Percentiles rank a stretch among this genome's conserved stretches.
Evolutionary conservation across 108 stramenopile genomes (phyloP).

Genomic region (Conticribra guillardii): DNA sequence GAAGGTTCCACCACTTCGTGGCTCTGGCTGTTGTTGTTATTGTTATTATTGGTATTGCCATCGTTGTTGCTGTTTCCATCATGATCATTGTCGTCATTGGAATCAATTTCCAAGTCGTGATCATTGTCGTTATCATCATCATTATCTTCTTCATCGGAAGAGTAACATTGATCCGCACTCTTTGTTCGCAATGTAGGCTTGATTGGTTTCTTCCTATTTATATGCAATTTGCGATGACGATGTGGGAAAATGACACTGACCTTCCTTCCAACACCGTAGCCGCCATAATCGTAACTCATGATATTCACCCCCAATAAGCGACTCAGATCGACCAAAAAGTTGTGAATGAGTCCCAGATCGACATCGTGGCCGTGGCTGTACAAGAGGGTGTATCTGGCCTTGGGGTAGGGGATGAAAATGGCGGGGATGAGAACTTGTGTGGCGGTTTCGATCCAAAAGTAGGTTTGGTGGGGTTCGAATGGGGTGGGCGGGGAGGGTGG

Average conservation of each 20-base stretch:
- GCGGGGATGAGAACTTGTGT: constrained; percentile 16
- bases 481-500: constrained; percentile 38
- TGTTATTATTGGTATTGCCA: not conserved
- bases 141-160: too few relatives aligned
- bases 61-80: not conserved
- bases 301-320: constrained; percentile 71
- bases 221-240: constrained; percentile 13
- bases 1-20: constrained; percentile 35
- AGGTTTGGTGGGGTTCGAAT: constrained; percentile 11
- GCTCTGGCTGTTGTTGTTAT: constrained; percentile 1
- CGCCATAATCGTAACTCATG: constrained; percentile 84
- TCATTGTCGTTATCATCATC: not conserved
- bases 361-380: constrained; percentile 69
- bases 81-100: not conserved
- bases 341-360: constrained; percentile 53
- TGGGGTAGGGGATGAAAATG: constrained; percentile 18
- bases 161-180: too few relatives aligned
- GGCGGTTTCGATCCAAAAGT: constrained; percentile 10
- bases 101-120: not conserved
- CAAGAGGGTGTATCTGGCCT: constrained; percentile 33
- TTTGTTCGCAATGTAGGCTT: too few relatives aligned
- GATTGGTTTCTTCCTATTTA: not conserved
- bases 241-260: constrained; percentile 19
- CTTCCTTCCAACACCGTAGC: constrained; percentile 59
- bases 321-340: constrained; percentile 51